These are phyloP conservation scores for Penicillium daleae DNA, from an alignment of 495 filamentous ascomycete genomes.

Conservation along the genomic window DNA sequence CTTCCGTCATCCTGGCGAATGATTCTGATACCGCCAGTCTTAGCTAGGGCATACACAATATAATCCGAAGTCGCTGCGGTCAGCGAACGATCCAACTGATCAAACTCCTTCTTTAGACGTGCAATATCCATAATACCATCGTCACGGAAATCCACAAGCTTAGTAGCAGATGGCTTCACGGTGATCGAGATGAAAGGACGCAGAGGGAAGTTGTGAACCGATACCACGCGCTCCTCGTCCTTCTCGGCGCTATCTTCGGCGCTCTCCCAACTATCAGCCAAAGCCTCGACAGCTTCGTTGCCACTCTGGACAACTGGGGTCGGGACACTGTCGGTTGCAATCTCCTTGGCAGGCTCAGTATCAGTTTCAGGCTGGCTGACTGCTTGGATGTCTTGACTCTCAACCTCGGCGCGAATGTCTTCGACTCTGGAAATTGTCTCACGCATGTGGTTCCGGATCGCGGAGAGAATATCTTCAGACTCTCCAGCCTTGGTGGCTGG, in stretches of 20 bases:
- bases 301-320: conserved; percentile 61
- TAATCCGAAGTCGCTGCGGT: conserved; percentile 87
- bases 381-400: conserved; percentile 35
- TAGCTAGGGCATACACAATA: conserved; percentile 91
- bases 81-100: conserved; percentile 92
- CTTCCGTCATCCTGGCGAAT: conserved; percentile 93
- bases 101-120: conserved; percentile 93
- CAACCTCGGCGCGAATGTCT: conserved; percentile 45
- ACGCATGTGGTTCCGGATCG: conserved; percentile 40
- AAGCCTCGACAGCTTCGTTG: conserved; percentile 59
- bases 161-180: conserved; percentile 41
- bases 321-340: conserved; percentile 46
- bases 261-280: conserved; percentile 76
- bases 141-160: conserved; percentile 60
- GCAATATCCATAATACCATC: conserved; percentile 86
- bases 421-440: conserved; percentile 34
- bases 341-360: conserved; percentile 7
- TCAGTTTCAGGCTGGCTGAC: not conserved
- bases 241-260: conserved; percentile 75
- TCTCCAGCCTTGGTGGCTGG: conserved; percentile 34
- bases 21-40: conserved; percentile 86
- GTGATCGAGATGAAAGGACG: conserved; percentile 87
- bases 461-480: conserved; percentile 38
- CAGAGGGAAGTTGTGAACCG: conserved; percentile 94
- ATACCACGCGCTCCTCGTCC: conserved; percentile 65